Evolutionary conservation across 768 basidiomycete species (phyloP).

Genomic region (Lanmaoa pseudosensibilis): DNA sequence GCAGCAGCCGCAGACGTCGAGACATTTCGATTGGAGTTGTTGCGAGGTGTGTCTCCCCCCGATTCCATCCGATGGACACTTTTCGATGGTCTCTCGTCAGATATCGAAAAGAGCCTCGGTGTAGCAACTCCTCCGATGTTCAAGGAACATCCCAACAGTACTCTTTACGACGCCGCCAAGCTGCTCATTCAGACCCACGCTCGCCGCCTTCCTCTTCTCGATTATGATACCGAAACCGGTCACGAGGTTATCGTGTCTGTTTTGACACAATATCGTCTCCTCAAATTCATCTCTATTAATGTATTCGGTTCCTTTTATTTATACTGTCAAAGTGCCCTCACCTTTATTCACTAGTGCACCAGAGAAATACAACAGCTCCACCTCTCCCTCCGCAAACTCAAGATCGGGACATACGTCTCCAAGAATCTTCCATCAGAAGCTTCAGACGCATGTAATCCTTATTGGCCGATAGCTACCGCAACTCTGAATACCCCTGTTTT

Average conservation of each 20-base stretch:
- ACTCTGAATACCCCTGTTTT: slow-evolving; percentile 90
- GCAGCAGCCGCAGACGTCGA: slow-evolving; percentile 90
- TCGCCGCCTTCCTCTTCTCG: slow-evolving; percentile 89
- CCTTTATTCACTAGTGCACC: slow-evolving; percentile 58
- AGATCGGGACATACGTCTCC: slow-evolving; percentile 90
- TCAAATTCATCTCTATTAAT: slow-evolving; percentile 98
- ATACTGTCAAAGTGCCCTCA: slow-evolving; percentile 6
- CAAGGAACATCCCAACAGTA: slow-evolving; percentile 82
- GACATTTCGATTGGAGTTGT: slow-evolving; percentile 80
- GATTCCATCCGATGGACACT: slow-evolving; percentile 9
- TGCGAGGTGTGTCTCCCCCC: slow-evolving; percentile 65
- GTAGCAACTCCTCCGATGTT: slow-evolving; percentile 91
- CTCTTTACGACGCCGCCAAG: slow-evolving; percentile 87
- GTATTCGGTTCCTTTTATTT: slow-evolving; percentile 44
- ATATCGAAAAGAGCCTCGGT: slow-evolving; percentile 89
- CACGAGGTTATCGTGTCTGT: slow-evolving; percentile 96
- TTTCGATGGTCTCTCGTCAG: slow-evolving; percentile 41
- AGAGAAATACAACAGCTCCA: slow-evolving; percentile 82
- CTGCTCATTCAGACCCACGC: slow-evolving; percentile 94
- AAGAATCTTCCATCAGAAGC: slow-evolving; percentile 46
- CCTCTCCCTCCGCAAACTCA: slow-evolving; percentile 76
- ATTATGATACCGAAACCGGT: slow-evolving; percentile 88
- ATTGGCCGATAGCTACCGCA: slow-evolving; percentile 89
- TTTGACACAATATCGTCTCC: slow-evolving; percentile 93
- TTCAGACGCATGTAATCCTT: slow-evolving; percentile 64